These are phyloP conservation scores for Jasminum sambac DNA, from an alignment of 257 asterid species.

Conservation along the genomic window DNA sequence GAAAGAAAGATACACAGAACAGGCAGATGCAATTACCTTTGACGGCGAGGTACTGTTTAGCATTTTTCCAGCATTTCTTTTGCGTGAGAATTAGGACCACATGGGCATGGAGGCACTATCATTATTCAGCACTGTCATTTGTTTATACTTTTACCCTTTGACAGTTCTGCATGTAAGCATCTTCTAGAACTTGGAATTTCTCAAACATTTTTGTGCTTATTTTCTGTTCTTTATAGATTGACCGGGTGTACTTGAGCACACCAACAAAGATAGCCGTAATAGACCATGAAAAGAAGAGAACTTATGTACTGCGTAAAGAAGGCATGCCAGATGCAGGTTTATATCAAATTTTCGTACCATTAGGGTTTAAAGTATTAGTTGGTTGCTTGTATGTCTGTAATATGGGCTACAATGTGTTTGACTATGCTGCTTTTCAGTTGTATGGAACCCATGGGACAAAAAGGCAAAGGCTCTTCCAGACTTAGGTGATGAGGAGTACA, in stretches of 20 bases:
- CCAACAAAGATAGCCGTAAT: constrained; percentile 81
- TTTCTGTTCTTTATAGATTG: constrained; percentile 51
- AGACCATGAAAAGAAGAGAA: constrained; percentile 88
- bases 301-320: constrained; percentile 71
- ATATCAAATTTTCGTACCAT: constrained; percentile 13
- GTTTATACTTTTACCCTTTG: constrained; percentile 6
- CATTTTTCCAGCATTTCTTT: background rate
- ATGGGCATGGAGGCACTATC: background rate
- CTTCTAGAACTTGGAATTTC: constrained; percentile 6
- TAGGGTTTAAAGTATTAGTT: constrained; percentile 17
- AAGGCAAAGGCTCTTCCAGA: constrained; percentile 74
- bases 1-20: constrained; percentile 72
- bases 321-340: constrained; percentile 89
- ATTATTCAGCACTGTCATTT: constrained; percentile 8
- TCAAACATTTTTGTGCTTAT: constrained; percentile 14
- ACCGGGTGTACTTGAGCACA: constrained; percentile 71
- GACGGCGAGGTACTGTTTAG: constrained; percentile 69
- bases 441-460: constrained; percentile 97
- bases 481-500: constrained; percentile 70
- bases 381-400: background rate
- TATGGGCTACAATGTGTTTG: constrained; percentile 5
- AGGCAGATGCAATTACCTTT: constrained; percentile 90
- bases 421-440: constrained; percentile 42
- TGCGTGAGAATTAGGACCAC: background rate
- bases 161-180: constrained; percentile 3